Evolutionary conservation across 345 rosid species (phyloP), one percentile per base, ranked within the genome.

Genomic region (Mangifera indica): DNA sequence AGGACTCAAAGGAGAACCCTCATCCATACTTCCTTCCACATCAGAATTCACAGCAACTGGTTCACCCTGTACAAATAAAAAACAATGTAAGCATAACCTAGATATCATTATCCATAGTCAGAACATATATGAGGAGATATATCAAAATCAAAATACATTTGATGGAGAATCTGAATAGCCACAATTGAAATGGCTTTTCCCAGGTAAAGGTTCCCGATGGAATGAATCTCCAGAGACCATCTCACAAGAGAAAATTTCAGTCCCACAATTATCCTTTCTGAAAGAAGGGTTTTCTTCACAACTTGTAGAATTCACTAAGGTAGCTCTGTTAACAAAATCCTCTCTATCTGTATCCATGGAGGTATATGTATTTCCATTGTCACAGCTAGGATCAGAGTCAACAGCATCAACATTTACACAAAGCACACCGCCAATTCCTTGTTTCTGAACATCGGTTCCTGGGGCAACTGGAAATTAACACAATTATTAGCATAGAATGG

Each of bases 1-100:
- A 75, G 78, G 73, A 81, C 85, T 86, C 53, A 82, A 64, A 9
- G 84, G 81, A 68, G 86, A 76, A 73, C 70, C 83, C 72, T 87
- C 91, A 63, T 81, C 75, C 77, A 83, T 66, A 71, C 79, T 79
- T 77, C 80, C 91, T 77, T 82, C 82, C 67, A 74, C 80, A 74
- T 84, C 83, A 64, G 88, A 82, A 76, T 82, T 79, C 72, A 71
- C 75, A 80, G 84, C 87, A 77, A 44, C 84, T 44, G 78, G 74
- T 70, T 77, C 85, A 67, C 73, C 72, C 97, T 94, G 82, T 78
- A 84, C 66, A 70, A 44, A 55, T 55, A 65, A 29, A n/a, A 62
- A 58, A 40, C 15, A 57, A 55, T 66, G 60, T 68, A 44, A 78
- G 74, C 40, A 60, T 60, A 26, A 71, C 60, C 48, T 56, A 53